Evolutionary conservation across 345 rosid genomes (phyloP).

Genomic region (Aegle marmelos): DNA sequence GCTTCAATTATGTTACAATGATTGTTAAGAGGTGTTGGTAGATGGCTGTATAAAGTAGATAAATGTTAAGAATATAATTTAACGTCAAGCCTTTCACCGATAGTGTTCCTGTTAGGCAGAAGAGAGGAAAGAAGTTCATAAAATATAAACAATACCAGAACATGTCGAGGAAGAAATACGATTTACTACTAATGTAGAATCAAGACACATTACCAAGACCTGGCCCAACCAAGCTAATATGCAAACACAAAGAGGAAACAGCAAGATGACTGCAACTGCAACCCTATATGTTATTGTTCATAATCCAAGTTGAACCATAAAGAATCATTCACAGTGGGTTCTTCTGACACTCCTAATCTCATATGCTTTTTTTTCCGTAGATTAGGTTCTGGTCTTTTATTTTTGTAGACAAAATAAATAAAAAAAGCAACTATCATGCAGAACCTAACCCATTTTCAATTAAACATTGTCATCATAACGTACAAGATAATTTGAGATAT

Average conservation of each 20-base stretch:
- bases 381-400: not conserved
- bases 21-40: too few species aligned
- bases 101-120: conserved; percentile 68
- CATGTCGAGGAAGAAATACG: not conserved
- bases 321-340: not conserved
- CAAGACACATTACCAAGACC: not conserved
- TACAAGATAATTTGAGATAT: too few species aligned
- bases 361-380: not conserved
- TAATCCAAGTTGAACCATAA: not conserved
- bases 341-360: not conserved
- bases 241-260: not conserved
- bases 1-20: too few species aligned
- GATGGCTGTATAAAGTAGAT: too few species aligned
- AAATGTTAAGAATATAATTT: too few species aligned
- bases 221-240: not conserved
- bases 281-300: not conserved
- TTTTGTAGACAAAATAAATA: not conserved
- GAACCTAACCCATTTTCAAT: not conserved
- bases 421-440: not conserved
- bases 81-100: conserved; percentile 98
- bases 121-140: conserved; percentile 2
- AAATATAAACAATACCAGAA: not conserved
- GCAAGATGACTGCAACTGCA: not conserved
- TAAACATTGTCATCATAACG: too few species aligned
- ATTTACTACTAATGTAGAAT: not conserved